phyloP scores from a whole-genome alignment of 306 rosid species.

The Rosa lucieae region DNA sequence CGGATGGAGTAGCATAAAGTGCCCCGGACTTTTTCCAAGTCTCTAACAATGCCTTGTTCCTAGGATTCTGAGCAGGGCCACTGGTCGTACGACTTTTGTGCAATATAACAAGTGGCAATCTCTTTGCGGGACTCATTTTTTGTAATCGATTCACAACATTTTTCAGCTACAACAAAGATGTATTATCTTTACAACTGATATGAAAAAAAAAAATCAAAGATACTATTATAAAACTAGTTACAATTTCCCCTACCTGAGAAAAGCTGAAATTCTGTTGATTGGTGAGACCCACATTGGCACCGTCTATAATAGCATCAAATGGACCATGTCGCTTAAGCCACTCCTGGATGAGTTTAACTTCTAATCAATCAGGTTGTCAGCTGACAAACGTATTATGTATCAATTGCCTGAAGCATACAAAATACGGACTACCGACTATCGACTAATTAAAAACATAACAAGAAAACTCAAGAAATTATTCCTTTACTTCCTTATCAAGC shows the following conservation, averaged over 20 bases:
- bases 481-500: neutral
- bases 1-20: constrained; percentile 81
- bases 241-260: constrained; percentile 46
- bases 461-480: constrained; percentile 5
- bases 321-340: constrained; percentile 86
- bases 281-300: constrained; percentile 76
- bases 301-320: constrained; percentile 89
- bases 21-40: constrained; percentile 63
- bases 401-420: constrained; percentile 29
- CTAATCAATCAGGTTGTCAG: constrained; percentile 42
- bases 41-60: constrained; percentile 65
- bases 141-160: constrained; percentile 52
- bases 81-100: constrained; percentile 67
- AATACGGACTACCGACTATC: constrained; percentile 11
- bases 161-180: constrained; percentile 62
- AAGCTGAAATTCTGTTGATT: constrained; percentile 52
- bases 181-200: constrained; percentile 12
- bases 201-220: constrained; percentile 1
- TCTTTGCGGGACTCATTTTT: constrained; percentile 70
- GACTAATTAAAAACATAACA: constrained; percentile 22
- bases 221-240: neutral
- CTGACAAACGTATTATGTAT: constrained; percentile 23
- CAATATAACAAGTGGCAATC: constrained; percentile 82
- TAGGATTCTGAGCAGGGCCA: constrained; percentile 69
- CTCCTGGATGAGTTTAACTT: constrained; percentile 61